phyloP scores from a whole-genome alignment of 768 basidiomycete genomes.

The Calocybe indica region DNA sequence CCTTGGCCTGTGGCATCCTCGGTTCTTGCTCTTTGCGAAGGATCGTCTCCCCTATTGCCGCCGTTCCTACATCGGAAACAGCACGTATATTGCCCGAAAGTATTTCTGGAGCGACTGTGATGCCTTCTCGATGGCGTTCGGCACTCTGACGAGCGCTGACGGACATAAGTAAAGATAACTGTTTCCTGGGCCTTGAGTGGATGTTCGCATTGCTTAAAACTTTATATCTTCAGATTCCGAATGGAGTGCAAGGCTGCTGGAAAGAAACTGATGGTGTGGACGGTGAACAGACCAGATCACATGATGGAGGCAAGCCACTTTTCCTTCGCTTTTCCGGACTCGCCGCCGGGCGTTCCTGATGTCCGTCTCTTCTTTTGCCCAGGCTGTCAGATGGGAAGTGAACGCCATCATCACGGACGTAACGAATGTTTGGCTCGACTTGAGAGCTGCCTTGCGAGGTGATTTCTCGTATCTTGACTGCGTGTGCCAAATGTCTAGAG shows the following conservation, averaged over 20 bases:
- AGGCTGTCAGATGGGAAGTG: constrained; percentile 79
- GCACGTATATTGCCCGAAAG: constrained; percentile 63
- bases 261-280: constrained; percentile 93
- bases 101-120: constrained; percentile 90
- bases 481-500: background rate
- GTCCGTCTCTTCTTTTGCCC: constrained; percentile 1
- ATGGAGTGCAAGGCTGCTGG: constrained; percentile 71
- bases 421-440: constrained; percentile 60
- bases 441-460: constrained; percentile 57
- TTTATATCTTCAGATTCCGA: constrained; percentile 52
- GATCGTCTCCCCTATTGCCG: constrained; percentile 74
- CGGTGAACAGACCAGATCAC: constrained; percentile 83
- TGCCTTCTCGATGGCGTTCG: constrained; percentile 83
- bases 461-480: constrained; percentile 12
- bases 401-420: constrained; percentile 76
- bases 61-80: constrained; percentile 79
- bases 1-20: constrained; percentile 87
- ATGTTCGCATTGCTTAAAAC: background rate
- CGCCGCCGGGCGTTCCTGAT: background rate
- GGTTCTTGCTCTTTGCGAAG: constrained; percentile 77
- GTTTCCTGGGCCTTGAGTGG: constrained; percentile 3
- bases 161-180: constrained; percentile 44
- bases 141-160: constrained; percentile 59
- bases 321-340: background rate
- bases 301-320: constrained; percentile 74